Base-by-base conservation (phyloP, 176 grass and related monocot species). In the Oryza rufipogon region DNA sequence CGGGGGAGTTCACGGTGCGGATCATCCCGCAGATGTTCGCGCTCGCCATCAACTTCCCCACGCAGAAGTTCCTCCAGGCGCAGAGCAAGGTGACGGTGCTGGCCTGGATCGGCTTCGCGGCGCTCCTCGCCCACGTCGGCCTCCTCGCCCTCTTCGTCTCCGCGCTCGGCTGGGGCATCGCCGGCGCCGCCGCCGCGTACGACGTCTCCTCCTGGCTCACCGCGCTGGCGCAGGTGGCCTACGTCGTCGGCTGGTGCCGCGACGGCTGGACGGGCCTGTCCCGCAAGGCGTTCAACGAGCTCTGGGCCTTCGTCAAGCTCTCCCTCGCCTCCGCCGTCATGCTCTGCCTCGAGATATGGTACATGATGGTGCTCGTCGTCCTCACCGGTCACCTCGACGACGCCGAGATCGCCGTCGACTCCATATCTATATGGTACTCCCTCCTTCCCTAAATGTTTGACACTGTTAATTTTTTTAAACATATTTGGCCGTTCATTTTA, bases 331-430 rank as follows among this genome's bases (percentile, higher is more conserved):
- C 91, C 0, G 94, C 91, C 5, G 88, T 97, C 22, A 97, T 97
- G 94, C 94, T 97, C 2, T 97, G 93, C 87, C 90, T 92, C 13
- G 93, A 95, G 88, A 92, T 94, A 12, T 95, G 93, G 93, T 94
- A 94, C 86, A 94, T 97, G 95, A 97, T 97, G 95, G 80, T 97
- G 11, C 89, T 97, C 36, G 91, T 94, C 46, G 90, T 97, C 26
- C 90, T 97, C 71, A 94, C 95, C 1, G 95, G 95, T 16, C 95
- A 94, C 81, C 92, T 97, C n/a, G 78, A 91, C 34, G 74, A 92
- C 74, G 90, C 95, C 0, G 86, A 97, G 87, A 97, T 97, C 80
- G 95, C 95, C 19, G 84, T 97, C 12, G 95, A 89, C 72, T 94
- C 95, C 19, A 89, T 94, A 58, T 94, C 95, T 77, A 97, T 26